Conservation (phyloP, 768 basidiomycete species). For the Macrolepiota dolichaula region DNA sequence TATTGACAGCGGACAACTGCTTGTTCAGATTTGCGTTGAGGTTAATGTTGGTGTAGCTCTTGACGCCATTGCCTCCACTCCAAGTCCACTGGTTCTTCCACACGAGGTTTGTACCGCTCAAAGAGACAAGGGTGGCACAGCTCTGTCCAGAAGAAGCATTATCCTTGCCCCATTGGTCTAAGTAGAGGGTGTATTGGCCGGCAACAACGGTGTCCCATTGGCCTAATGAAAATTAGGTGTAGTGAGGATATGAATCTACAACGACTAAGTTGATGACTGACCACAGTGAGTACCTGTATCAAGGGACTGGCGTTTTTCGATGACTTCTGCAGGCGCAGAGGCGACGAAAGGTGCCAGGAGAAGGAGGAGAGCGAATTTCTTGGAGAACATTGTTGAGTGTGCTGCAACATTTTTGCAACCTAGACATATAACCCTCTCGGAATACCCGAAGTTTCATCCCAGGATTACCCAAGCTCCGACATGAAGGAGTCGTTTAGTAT, state of each 20-base stretch:
- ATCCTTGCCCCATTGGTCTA: constrained; percentile 44
- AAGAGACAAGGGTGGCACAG: constrained; percentile 43
- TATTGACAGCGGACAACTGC: constrained; percentile 48
- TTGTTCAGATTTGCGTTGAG: constrained; percentile 48
- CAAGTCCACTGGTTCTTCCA: constrained; percentile 58
- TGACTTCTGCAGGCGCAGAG: constrained; percentile 26
- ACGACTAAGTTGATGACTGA: constrained; percentile 9
- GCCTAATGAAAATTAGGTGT: constrained; percentile 23
- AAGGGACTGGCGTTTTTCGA: constrained; percentile 26
- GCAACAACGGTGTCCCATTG: constrained; percentile 49
- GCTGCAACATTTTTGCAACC: background rate
- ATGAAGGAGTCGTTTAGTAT: background rate
- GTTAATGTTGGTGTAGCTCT: constrained; percentile 60
- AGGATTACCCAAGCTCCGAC: background rate
- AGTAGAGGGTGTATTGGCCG: constrained; percentile 44
- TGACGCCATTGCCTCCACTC: constrained; percentile 49
- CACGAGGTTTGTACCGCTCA: constrained; percentile 36
- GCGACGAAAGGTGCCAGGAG: constrained; percentile 26
- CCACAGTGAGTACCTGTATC: constrained; percentile 39
- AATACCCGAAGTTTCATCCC: constrained; percentile 9
- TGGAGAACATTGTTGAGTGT: constrained; percentile 17
- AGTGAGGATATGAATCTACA: background rate
- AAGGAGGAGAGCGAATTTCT: constrained; percentile 25
- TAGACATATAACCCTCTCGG: background rate
- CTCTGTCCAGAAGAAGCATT: constrained; percentile 46